phyloP scores from a whole-genome alignment of 495 filamentous ascomycete species.

The Cercophora newfieldiana region DNA sequence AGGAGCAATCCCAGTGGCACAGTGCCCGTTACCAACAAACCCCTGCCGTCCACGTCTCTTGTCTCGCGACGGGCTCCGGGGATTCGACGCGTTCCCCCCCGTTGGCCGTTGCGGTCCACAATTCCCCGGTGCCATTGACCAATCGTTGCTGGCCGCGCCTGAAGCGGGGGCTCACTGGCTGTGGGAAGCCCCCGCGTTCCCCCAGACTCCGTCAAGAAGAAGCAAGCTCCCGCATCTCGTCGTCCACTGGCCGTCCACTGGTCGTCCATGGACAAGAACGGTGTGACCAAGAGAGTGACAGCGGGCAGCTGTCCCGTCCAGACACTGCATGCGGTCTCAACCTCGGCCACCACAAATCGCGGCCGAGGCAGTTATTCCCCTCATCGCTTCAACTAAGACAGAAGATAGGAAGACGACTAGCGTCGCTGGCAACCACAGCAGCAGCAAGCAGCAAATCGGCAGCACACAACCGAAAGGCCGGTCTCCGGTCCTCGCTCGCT shows the following conservation, averaged over 20 bases:
- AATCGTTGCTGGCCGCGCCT: neutral
- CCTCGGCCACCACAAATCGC: neutral
- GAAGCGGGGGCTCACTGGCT: neutral
- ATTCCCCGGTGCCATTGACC: slow-evolving; percentile 10
- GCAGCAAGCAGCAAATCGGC: neutral
- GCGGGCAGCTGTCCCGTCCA: neutral
- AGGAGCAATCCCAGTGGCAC: neutral
- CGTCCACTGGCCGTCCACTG: neutral
- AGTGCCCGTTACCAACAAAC: neutral
- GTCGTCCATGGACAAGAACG: neutral
- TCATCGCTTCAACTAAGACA: neutral
- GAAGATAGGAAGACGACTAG: too few species aligned
- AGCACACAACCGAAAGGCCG: neutral
- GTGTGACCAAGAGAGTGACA: neutral
- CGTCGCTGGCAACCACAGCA: neutral
- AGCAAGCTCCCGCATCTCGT: neutral
- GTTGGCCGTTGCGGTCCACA: slow-evolving; percentile 10
- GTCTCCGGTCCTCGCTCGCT: too few species aligned
- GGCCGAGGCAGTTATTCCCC: neutral
- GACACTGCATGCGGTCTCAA: neutral
- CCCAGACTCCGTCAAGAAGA: neutral
- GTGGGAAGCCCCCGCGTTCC: slow-evolving; percentile 8
- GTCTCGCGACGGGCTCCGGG: slow-evolving; percentile 11
- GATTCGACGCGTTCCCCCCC: slow-evolving; percentile 12
- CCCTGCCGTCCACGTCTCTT: slow-evolving; percentile 11